These are phyloP conservation scores for Hanseniaspora singularis DNA, from an alignment of 805 yeast species.

Conservation along the genomic window DNA sequence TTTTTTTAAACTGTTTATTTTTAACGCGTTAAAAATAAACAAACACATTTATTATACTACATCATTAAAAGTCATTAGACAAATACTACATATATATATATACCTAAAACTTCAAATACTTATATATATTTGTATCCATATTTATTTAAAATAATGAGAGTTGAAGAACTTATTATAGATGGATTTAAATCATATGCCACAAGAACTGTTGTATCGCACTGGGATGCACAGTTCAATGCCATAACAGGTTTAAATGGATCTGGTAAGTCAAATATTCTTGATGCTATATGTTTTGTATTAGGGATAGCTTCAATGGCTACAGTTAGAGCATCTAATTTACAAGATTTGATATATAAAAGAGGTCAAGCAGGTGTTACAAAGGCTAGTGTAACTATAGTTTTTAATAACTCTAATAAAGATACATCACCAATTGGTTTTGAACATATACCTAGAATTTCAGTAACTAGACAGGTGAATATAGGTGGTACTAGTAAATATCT, in stretches of 20 bases:
- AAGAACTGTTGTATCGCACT: conserved; percentile 83
- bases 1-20: too few species aligned
- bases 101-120: too few species aligned
- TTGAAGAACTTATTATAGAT: conserved; percentile 91
- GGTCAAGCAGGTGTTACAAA: conserved; percentile 98
- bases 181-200: conserved; percentile 97
- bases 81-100: too few species aligned
- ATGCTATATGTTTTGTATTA: conserved; percentile 94
- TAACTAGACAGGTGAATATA: conserved; percentile 78
- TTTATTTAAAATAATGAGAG: conserved; percentile 44
- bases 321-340: conserved; percentile 83
- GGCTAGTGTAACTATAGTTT: conserved; percentile 92
- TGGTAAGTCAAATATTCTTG: conserved; percentile 91
- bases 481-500: conserved; percentile 89
- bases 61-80: too few species aligned
- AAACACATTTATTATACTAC: too few species aligned
- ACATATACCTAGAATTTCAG: conserved; percentile 63
- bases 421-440: conserved; percentile 84
- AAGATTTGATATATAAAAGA: conserved; percentile 88
- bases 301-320: conserved; percentile 93
- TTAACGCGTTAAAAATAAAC: too few species aligned
- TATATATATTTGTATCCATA: too few species aligned
- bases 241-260: conserved; percentile 96
- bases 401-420: conserved; percentile 66
- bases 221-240: conserved; percentile 96